Percentiles rank a stretch among this genome's conserved stretches.
phyloP scores from a whole-genome alignment of 345 rosid species.

The Clarkia xantiana region DNA sequence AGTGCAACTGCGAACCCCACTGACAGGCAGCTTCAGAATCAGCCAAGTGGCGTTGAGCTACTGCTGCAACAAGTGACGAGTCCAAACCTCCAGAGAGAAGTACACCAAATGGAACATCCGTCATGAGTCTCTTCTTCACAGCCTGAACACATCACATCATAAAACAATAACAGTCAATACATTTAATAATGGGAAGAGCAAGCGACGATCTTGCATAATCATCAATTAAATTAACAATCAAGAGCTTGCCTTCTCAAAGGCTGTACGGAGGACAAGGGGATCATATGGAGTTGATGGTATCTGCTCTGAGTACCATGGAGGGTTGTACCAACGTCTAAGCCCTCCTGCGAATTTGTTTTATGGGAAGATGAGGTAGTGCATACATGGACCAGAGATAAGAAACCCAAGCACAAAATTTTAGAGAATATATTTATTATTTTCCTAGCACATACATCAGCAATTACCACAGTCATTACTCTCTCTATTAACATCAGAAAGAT shows the following conservation, averaged over 20 bases:
- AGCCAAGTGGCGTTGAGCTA: constrained; percentile 72
- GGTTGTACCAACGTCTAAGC: constrained; percentile 80
- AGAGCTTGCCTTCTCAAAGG: constrained; percentile 50
- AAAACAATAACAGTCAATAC: neutral
- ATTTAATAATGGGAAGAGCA: neutral
- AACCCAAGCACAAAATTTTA: neutral
- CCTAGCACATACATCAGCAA: too few species aligned
- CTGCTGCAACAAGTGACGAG: constrained; percentile 84
- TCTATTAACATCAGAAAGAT: too few species aligned
- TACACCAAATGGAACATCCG: constrained; percentile 95
- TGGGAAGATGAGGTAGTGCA: neutral
- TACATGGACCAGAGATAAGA: neutral
- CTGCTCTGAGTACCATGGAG: constrained; percentile 66
- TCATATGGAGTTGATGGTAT: constrained; percentile 73
- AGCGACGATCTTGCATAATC: neutral
- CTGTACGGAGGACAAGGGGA: constrained; percentile 54
- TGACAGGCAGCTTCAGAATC: constrained; percentile 66
- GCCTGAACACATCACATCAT: constrained; percentile 33
- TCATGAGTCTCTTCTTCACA: constrained; percentile 85
- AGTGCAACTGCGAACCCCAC: constrained; percentile 89
- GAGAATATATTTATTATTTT: too few species aligned
- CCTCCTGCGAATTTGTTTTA: constrained; percentile 19
- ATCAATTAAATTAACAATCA: neutral
- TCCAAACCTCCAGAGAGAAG: constrained; percentile 92
- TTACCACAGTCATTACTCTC: too few species aligned